Percentiles rank a stretch among this genome's conserved stretches.
These are phyloP conservation scores for Calonectria honghensis DNA, from an alignment of 2,329 filamentous ascomycete genomes.

Conservation along the genomic window DNA sequence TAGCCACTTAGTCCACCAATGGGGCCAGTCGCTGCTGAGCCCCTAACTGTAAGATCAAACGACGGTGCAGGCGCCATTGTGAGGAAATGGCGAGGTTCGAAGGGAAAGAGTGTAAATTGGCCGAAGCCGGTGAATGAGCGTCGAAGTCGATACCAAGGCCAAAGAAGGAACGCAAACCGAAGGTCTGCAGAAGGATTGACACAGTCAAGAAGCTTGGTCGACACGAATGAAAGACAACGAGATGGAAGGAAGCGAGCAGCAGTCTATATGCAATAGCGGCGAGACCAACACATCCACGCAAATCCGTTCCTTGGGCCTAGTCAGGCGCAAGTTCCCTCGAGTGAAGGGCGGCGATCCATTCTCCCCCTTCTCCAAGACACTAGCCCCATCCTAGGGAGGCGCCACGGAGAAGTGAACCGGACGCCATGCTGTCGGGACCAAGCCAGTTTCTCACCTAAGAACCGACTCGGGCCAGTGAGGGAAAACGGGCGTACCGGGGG, in stretches of 20 bases:
- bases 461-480: conserved; percentile 31
- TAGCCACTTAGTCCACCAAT: conserved; percentile 63
- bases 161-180: conserved; percentile 65
- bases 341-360: conserved; percentile 49
- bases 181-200: conserved; percentile 57
- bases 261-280: conserved; percentile 35
- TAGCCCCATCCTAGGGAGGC: conserved; percentile 35
- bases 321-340: conserved; percentile 35
- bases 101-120: conserved; percentile 59
- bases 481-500: conserved; percentile 33
- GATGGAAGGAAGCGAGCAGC: conserved; percentile 33
- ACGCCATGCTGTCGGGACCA: conserved; percentile 28
- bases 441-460: conserved; percentile 48
- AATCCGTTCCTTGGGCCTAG: conserved; percentile 10
- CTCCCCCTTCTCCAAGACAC: conserved; percentile 42
- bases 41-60: conserved; percentile 31
- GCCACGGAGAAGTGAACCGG: conserved; percentile 31
- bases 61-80: conserved; percentile 49
- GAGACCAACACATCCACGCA: conserved; percentile 19
- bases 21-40: conserved; percentile 36
- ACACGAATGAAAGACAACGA: conserved; percentile 53
- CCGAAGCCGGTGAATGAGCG: conserved; percentile 60
- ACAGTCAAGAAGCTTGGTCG: conserved; percentile 52
- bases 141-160: conserved; percentile 54
- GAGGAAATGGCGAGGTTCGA: background rate